phyloP scores from a whole-genome alignment of 805 yeast species.

The Clavispora phyllophila region DNA sequence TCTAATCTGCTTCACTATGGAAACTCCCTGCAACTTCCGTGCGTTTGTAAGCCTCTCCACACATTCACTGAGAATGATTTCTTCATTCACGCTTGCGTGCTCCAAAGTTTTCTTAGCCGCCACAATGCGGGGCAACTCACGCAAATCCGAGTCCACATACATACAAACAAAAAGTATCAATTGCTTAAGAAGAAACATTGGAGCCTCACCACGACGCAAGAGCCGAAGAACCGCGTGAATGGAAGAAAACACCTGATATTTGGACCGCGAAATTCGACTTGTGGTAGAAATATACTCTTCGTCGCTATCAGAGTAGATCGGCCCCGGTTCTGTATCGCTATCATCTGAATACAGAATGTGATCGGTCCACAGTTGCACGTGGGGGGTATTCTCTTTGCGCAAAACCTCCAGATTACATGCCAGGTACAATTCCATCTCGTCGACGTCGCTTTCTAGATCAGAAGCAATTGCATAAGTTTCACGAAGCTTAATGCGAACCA shows the following conservation, averaged over 20 bases:
- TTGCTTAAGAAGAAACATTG: conserved; percentile 19
- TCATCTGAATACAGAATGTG: conserved; percentile 28
- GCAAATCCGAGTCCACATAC: conserved; percentile 13
- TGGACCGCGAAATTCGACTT: conserved; percentile 3
- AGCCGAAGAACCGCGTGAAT: conserved; percentile 14
- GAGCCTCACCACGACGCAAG: conserved; percentile 26
- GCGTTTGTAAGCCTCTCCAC: conserved; percentile 18
- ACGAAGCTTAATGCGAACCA: neutral
- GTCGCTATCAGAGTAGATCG: conserved; percentile 5
- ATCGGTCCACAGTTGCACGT: conserved; percentile 10
- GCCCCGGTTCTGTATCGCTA: conserved; percentile 19
- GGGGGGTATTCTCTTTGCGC: neutral
- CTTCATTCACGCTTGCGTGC: conserved; percentile 13
- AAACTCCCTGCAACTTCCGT: conserved; percentile 1
- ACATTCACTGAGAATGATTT: conserved; percentile 17
- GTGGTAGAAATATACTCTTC: neutral
- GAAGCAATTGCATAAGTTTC: neutral
- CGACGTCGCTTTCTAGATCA: conserved; percentile 1
- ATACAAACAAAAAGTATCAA: conserved; percentile 20
- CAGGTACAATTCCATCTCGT: neutral
- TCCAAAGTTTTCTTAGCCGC: conserved; percentile 17
- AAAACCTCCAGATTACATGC: neutral
- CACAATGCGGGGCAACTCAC: conserved; percentile 14
- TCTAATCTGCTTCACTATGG: neutral
- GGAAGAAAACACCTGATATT: conserved; percentile 13